phyloP scores from a whole-genome alignment of 345 rosid genomes.

The Lumnitzera racemosa region DNA sequence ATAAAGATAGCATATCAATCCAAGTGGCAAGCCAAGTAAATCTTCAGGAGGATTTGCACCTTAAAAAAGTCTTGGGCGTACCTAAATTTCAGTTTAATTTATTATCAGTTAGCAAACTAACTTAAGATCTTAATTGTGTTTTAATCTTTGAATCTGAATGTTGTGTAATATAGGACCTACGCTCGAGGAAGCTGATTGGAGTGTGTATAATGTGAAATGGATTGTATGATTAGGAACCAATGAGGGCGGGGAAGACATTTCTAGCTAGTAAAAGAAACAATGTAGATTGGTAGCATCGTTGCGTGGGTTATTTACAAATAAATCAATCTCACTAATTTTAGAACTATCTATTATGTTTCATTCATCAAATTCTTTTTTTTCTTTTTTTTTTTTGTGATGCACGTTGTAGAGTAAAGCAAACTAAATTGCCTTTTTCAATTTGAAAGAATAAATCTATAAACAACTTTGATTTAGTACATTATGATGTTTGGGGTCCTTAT shows the following conservation, averaged over 20 bases:
- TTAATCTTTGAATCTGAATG: no score
- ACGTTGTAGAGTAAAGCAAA: not conserved
- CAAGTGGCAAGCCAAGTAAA: no score
- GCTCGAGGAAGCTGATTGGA: constrained; percentile 11
- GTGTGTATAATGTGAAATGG: constrained; percentile 1
- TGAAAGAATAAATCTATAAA: not conserved
- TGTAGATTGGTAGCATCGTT: not conserved
- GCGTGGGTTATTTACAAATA: not conserved
- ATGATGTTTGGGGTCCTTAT: not conserved
- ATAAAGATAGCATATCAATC: no score
- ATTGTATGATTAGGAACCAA: constrained; percentile 1
- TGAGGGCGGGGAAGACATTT: not conserved
- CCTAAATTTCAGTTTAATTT: not conserved
- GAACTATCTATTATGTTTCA: not conserved
- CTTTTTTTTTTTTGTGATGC: not conserved
- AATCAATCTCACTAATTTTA: not conserved
- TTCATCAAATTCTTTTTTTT: no score
- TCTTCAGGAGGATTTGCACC: no score
- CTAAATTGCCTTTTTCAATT: not conserved
- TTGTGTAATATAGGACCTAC: constrained; percentile 2
- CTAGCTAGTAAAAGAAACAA: not conserved
- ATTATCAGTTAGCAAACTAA: not conserved
- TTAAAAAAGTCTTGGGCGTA: no score
- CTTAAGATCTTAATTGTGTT: not conserved
- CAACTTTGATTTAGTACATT: not conserved